phyloP scores from a whole-genome alignment of 2,329 filamentous ascomycete genomes.

The Aureobasidium sp. region DNA sequence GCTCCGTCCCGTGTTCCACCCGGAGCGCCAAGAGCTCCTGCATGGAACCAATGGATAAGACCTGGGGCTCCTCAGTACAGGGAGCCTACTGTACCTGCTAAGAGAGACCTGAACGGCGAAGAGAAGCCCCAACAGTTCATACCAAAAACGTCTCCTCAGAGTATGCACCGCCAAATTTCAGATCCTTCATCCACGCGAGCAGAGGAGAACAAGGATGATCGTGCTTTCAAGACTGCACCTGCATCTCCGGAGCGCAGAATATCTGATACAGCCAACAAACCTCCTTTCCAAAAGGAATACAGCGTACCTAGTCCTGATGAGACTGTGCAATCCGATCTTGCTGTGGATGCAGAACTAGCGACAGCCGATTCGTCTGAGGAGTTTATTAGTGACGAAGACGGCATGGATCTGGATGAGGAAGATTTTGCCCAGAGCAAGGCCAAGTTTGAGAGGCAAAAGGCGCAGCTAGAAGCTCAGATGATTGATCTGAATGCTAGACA shows the following conservation, averaged over 20 bases:
- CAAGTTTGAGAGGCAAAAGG: constrained; percentile 41
- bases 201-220: background rate
- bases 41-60: constrained; percentile 37
- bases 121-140: constrained; percentile 27
- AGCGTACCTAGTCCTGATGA: background rate
- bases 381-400: constrained; percentile 38
- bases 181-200: background rate
- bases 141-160: background rate
- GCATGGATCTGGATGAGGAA: constrained; percentile 40
- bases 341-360: background rate
- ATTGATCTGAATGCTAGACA: constrained; percentile 37
- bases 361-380: constrained; percentile 1
- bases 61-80: constrained; percentile 30
- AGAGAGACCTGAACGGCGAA: constrained; percentile 39
- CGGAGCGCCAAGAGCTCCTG: constrained; percentile 26
- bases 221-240: constrained; percentile 4
- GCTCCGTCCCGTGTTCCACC: constrained; percentile 21
- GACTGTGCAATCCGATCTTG: background rate
- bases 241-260: background rate
- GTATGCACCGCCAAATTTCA: constrained; percentile 1
- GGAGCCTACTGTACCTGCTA: constrained; percentile 33
- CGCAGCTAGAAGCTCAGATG: constrained; percentile 37
- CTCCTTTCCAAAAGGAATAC: background rate
- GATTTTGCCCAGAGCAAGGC: constrained; percentile 41
- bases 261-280: background rate